These are phyloP conservation scores for Pilaira anomala DNA, from an alignment of 192 early-diverging fungal species.

Conservation along the genomic window DNA sequence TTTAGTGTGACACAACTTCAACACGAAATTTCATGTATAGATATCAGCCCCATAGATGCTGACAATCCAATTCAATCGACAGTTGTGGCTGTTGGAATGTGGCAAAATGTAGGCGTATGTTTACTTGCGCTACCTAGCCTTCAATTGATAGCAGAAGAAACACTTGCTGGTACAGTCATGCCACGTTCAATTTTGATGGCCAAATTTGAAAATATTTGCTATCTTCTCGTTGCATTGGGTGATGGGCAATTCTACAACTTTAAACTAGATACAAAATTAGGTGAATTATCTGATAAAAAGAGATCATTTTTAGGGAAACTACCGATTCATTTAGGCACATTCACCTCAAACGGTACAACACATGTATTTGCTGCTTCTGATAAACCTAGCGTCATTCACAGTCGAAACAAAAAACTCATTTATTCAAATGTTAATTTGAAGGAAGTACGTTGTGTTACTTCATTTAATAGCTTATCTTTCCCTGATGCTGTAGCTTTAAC, in stretches of 20 bases:
- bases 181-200: constrained; percentile 71
- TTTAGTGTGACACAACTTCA: constrained; percentile 44
- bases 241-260: constrained; percentile 87
- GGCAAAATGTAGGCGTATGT: constrained; percentile 62
- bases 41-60: constrained; percentile 50
- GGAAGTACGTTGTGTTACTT: constrained; percentile 61
- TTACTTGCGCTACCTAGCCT: constrained; percentile 61
- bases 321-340: constrained; percentile 62
- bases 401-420: constrained; percentile 69
- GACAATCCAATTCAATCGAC: constrained; percentile 25
- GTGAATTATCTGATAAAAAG: constrained; percentile 49
- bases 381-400: constrained; percentile 79
- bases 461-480: constrained; percentile 55
- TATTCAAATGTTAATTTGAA: constrained; percentile 87
- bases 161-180: constrained; percentile 54
- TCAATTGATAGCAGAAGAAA: constrained; percentile 41
- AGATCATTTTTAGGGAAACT: constrained; percentile 73
- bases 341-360: constrained; percentile 49
- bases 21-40: constrained; percentile 74
- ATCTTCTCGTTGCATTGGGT: constrained; percentile 75
- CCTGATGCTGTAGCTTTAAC: constrained; percentile 68
- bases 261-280: constrained; percentile 43
- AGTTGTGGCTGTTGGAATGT: constrained; percentile 67
- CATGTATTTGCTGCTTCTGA: constrained; percentile 87
- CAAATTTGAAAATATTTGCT: constrained; percentile 67